phyloP scores from a whole-genome alignment of 305 asterid genomes.

The Fraxinus albicans region DNA sequence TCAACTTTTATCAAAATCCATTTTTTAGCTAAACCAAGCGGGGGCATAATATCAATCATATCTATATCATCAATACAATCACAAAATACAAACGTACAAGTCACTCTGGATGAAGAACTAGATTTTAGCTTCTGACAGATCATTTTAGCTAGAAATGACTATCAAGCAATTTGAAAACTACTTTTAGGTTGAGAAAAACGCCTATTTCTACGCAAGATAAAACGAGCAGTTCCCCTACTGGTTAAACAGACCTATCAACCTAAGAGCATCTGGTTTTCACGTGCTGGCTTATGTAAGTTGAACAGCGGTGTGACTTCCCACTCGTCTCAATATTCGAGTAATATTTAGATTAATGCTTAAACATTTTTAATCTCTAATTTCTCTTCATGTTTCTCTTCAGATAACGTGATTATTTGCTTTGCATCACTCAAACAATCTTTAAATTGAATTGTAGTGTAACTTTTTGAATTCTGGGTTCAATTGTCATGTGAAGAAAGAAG shows the following conservation, averaged over 20 bases:
- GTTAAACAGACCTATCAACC: background rate
- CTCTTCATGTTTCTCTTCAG: background rate
- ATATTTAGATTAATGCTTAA: too few species aligned
- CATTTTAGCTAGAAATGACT: background rate
- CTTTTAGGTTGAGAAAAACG: background rate
- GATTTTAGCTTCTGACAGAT: background rate
- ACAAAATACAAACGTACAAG: too few species aligned
- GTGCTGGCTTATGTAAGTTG: background rate
- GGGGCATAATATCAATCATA: too few species aligned
- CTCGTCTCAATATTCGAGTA: too few species aligned
- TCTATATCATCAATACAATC: too few species aligned
- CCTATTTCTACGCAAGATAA: background rate
- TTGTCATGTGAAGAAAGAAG: background rate
- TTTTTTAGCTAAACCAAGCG: too few species aligned
- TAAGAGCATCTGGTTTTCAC: background rate
- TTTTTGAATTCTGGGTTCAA: background rate
- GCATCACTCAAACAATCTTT: background rate
- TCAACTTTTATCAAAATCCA: too few species aligned
- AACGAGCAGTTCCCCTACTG: background rate
- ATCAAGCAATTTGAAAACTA: background rate
- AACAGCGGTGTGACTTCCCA: background rate
- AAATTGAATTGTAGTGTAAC: background rate
- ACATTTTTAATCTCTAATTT: too few species aligned
- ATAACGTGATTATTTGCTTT: background rate
- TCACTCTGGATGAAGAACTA: background rate